Conservation (phyloP, 1,284 basidiomycete genomes). For the Ganoderma meredithae region DNA sequence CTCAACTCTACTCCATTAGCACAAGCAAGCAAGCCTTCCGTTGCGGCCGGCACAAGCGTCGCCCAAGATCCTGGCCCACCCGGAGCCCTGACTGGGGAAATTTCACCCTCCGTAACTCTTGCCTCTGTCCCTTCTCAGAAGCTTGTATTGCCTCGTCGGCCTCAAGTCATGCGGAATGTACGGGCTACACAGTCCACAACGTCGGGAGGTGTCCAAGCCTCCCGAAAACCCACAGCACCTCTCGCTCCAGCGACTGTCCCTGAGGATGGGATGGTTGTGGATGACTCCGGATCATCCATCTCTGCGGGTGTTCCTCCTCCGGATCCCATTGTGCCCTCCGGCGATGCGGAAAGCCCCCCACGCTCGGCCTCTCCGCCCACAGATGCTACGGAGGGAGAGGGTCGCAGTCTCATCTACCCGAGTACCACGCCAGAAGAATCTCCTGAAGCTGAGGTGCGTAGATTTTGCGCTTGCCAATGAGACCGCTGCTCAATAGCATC, state of each 20-base stretch:
- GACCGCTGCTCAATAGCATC: background rate
- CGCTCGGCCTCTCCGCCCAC: conserved; percentile 19
- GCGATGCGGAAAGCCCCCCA: conserved; percentile 9
- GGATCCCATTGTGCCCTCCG: background rate
- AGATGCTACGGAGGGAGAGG: conserved; percentile 21
- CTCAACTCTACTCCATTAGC: background rate
- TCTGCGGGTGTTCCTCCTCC: background rate
- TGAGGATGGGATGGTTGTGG: background rate
- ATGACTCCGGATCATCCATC: background rate
- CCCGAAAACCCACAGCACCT: background rate
- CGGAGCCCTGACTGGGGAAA: background rate
- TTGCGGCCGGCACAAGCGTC: background rate
- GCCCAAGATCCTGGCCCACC: background rate
- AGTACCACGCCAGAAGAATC: conserved; percentile 16
- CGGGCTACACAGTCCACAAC: background rate
- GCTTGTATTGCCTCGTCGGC: conserved; percentile 6
- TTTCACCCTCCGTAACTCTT: background rate
- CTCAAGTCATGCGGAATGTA: background rate
- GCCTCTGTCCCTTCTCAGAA: background rate
- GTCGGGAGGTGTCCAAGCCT: background rate
- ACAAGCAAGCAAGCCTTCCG: background rate
- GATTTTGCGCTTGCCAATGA: conserved; percentile 3
- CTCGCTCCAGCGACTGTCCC: background rate
- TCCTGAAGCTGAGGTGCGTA: conserved; percentile 29
- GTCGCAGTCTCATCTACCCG: conserved; percentile 25